Evolutionary conservation across 331 rosid genomes (phyloP).

Genomic region (Malus hybrid): DNA sequence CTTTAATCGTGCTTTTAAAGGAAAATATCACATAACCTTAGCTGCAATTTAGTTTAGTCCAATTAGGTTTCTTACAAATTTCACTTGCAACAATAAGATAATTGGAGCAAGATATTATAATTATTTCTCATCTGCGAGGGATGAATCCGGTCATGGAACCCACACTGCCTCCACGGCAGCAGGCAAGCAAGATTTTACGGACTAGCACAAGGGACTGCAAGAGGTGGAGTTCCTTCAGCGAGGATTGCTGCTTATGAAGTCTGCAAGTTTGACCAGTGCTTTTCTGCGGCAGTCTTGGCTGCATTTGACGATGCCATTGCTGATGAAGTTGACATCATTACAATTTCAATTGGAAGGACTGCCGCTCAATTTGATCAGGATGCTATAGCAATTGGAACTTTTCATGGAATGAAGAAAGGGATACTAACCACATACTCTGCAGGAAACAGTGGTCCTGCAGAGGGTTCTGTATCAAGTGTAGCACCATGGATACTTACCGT

Average conservation of each 20-base stretch:
- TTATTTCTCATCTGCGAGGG: constrained; percentile 10
- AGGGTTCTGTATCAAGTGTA: not conserved
- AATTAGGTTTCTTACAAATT: too few relatives aligned
- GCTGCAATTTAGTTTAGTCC: too few relatives aligned
- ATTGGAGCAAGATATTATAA: too few relatives aligned
- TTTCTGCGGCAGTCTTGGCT: not conserved
- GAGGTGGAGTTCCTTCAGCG: constrained; percentile 49
- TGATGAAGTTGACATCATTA: constrained; percentile 31
- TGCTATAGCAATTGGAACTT: constrained; percentile 27
- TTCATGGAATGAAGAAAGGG: constrained; percentile 41
- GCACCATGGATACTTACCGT: constrained; percentile 14
- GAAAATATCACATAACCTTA: too few relatives aligned
- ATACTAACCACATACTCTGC: constrained; percentile 21
- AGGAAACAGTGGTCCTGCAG: constrained; percentile 18
- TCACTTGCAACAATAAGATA: too few relatives aligned
- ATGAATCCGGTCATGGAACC: constrained; percentile 29
- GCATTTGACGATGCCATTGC: constrained; percentile 7
- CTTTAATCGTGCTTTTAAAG: too few relatives aligned
- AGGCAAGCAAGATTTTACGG: too few relatives aligned
- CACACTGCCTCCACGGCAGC: constrained; percentile 5
- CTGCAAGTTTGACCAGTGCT: constrained; percentile 1
- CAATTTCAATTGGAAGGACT: not conserved
- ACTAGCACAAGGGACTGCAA: constrained; percentile 33
- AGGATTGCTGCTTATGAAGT: constrained; percentile 35
- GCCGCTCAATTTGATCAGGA: not conserved